Conservation (phyloP, 257 asterid species). For the Jaltomata sinuosa region DNA sequence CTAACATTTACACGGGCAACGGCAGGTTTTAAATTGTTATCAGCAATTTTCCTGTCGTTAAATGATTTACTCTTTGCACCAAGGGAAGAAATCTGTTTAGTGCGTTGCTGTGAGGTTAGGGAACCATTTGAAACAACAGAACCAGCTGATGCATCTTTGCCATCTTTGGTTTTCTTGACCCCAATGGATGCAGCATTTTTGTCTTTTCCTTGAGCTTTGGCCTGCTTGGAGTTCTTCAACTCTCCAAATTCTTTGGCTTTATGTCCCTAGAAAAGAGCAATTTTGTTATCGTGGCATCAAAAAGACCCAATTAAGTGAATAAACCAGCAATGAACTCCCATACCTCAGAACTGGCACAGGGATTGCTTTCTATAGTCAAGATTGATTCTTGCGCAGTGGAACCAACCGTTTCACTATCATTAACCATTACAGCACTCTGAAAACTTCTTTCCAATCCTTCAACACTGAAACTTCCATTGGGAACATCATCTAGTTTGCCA, state of each 20-base stretch:
- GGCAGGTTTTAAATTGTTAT: conserved; percentile 5
- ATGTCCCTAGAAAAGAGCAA: conserved; percentile 12
- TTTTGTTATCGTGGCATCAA: not conserved
- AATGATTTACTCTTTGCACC: conserved; percentile 22
- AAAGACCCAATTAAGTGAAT: not conserved
- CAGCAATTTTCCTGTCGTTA: conserved; percentile 11
- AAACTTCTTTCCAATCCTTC: conserved; percentile 9
- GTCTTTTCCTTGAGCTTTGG: conserved; percentile 12
- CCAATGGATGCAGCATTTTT: conserved; percentile 5
- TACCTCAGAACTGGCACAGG: conserved; percentile 16
- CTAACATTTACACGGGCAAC: not conserved
- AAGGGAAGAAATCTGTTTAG: conserved; percentile 4
- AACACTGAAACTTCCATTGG: conserved; percentile 4
- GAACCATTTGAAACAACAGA: conserved; percentile 21
- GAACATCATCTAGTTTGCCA: conserved; percentile 11
- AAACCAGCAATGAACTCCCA: not conserved
- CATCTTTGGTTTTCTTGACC: conserved; percentile 16
- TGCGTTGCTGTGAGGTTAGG: conserved; percentile 1
- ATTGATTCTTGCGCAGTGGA: not conserved
- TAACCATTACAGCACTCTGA: conserved; percentile 6
- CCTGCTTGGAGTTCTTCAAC: conserved; percentile 7
- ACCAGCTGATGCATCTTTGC: conserved; percentile 3
- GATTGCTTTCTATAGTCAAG: conserved; percentile 5
- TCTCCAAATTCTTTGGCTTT: not conserved
- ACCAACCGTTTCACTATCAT: conserved; percentile 8